phyloP scores from a whole-genome alignment of 768 basidiomycete species.

The Artomyces pyxidatus region DNA sequence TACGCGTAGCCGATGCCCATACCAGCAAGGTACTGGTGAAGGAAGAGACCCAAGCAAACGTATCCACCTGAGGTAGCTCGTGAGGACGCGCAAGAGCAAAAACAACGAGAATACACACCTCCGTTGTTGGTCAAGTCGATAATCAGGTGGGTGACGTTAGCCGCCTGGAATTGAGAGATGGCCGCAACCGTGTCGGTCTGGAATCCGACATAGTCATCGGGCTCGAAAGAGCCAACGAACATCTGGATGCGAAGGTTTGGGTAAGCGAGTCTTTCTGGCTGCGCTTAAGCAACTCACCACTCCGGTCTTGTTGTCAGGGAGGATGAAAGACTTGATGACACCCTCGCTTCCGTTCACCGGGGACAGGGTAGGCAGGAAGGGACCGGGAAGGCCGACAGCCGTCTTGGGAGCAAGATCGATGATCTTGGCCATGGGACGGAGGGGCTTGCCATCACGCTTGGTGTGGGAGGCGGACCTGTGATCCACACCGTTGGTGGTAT shows the following conservation, averaged over 20 bases:
- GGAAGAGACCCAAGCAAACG: conserved; percentile 53
- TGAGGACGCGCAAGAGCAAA: not conserved
- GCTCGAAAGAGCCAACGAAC: conserved; percentile 53
- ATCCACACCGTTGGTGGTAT: conserved; percentile 44
- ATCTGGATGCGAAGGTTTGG: conserved; percentile 29
- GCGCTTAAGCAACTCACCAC: conserved; percentile 33
- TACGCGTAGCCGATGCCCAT: conserved; percentile 42
- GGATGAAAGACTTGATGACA: conserved; percentile 47
- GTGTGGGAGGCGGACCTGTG: conserved; percentile 17
- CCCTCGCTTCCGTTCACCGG: conserved; percentile 38
- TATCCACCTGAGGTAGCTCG: conserved; percentile 34
- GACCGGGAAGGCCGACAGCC: conserved; percentile 38
- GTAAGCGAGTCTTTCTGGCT: not conserved
- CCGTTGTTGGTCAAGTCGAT: conserved; percentile 58
- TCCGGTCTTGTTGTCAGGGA: conserved; percentile 49
- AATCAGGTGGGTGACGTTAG: conserved; percentile 42
- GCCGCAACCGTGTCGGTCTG: conserved; percentile 41
- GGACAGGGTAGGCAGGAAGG: conserved; percentile 39
- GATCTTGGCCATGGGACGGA: conserved; percentile 24
- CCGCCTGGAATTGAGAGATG: conserved; percentile 35
- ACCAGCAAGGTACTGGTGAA: conserved; percentile 50
- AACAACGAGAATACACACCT: conserved; percentile 33
- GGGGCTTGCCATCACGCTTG: not conserved
- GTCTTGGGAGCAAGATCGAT: conserved; percentile 30
- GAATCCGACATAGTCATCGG: conserved; percentile 42